Base-by-base conservation (phyloP, 2,329 filamentous ascomycete genomes). In the Diaporthe eres region DNA sequence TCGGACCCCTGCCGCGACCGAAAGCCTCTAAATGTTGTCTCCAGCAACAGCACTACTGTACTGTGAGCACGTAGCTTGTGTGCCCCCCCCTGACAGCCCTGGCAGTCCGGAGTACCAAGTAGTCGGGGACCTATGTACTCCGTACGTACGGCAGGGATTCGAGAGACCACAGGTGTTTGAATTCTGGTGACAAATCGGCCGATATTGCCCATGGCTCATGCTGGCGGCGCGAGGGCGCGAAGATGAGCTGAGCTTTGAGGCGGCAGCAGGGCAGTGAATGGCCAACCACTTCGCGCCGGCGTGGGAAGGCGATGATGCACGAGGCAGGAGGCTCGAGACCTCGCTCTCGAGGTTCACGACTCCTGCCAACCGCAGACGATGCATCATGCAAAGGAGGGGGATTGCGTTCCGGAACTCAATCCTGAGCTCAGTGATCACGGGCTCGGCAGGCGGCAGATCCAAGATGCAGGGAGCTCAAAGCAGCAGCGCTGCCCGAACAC, bases 401-500 rank as follows among this genome's bases (percentile, higher is more conserved):
- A 70, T 77, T 65, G 60, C 73, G 47, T 75, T 55, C 73, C 73
- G 55, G 60, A 75, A 77, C 34, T 71, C 60, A 75, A 72, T 72
- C 75, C 67, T 58, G 42, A 57, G 72, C 65, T 74, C 49, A 55
- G 28, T 72, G 58, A 71, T 60, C 73, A 75, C 53, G 58, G 39
- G 63, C 37, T 31, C 75, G 75, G 75, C 72, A 75, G 60, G 57
- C 53, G 73, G 73, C 73, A 70, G 73, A 74, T 77, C 72, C 51
- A 49, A 57, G 49, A 75, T 73, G 72, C 73, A 70, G 34, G 65
- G 55, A 72, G 75, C 75, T 71, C 72, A 67, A 74, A 72, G 75
- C 75, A 72, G 60, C 75, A 53, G 67, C 72, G 58, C 74, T 39
- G 42, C 44, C 58, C 57, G 71, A 53, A 72, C 28, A 65, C 42